A percentile compares a stretch with the other conserved stretches of the same genome.
phyloP scores from a whole-genome alignment of 2,329 filamentous ascomycete genomes.

The Rutstroemia sp. region DNA sequence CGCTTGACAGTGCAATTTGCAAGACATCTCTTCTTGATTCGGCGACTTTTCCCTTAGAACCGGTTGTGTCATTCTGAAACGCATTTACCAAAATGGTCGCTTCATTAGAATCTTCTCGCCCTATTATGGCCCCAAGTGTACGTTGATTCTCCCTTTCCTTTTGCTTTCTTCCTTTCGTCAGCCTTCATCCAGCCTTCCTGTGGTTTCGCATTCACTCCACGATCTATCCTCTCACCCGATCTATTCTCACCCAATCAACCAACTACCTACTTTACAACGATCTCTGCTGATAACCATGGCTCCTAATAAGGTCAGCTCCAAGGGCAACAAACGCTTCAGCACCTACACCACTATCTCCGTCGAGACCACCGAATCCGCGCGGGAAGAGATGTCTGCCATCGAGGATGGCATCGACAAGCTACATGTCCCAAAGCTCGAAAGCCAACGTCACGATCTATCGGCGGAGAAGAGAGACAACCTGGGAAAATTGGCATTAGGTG shows the following conservation, averaged over 20 bases:
- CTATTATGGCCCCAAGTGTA: constrained; percentile 48
- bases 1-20: neutral
- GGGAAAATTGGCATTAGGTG: constrained; percentile 63
- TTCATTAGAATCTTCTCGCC: constrained; percentile 46
- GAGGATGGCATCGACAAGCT: constrained; percentile 59
- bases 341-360: constrained; percentile 39
- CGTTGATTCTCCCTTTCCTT: constrained; percentile 21
- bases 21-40: neutral
- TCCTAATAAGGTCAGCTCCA: constrained; percentile 40
- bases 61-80: constrained; percentile 6
- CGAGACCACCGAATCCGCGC: constrained; percentile 27
- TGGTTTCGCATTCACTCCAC: neutral
- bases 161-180: too few relatives aligned
- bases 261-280: neutral
- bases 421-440: constrained; percentile 59
- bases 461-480: constrained; percentile 60
- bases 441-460: constrained; percentile 59
- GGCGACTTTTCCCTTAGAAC: neutral
- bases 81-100: constrained; percentile 28
- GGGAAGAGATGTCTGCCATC: constrained; percentile 50
- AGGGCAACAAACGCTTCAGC: constrained; percentile 40
- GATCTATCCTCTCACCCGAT: neutral
- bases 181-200: constrained; percentile 1
- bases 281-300: constrained; percentile 26
- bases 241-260: constrained; percentile 4